Base-by-base conservation (phyloP, 495 filamentous ascomycete species). In the Aeminium ludgeri region DNA sequence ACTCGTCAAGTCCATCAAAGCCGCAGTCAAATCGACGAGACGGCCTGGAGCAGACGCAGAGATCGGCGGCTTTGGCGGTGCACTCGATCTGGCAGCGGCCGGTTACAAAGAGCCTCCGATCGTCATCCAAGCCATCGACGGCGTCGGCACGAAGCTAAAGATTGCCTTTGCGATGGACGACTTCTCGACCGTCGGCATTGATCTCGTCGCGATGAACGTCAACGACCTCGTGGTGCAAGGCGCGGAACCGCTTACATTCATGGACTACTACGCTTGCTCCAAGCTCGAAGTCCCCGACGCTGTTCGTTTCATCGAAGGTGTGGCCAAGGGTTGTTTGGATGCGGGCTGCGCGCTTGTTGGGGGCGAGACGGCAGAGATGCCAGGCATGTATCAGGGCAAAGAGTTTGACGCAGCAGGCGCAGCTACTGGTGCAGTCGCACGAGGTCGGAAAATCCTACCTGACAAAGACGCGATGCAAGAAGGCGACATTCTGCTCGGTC, bases 321-420 rank as follows among this genome's bases (percentile, higher is more conserved):
- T 96, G 7, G 83, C 85, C 0, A 65, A 72, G 15, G 89, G 89
- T 16, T 97, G 89, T 57, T 70, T 67, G 20, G 67, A 83, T 48
- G 74, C 86, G 6, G 75, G 74, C 35, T 92, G 86, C 47, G 84
- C 84, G n/a, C 69, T 97, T 5, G 76, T 94, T 31, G 89, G 89
- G 16, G 89, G 89, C 18, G 89, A 97, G 59, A 96, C 89, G 2
- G 89, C 89, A 7, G 89, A 96, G 62, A 94, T 97, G 89, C 86
- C 86, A 5, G 85, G 82, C 33, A 75, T 95, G 60, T 94, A 93
- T 63, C 58, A 74, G 6, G 71, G 68, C 19, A 75, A 81, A 29
- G 78, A 86, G 46, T 96, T 94, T 59, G 86, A 95, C 52, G 82
- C 86, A 11, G 85, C 81, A 15, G 89, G 91, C 44, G 76, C 77